Evolutionary conservation across 352 stramenopile species (phyloP), one percentile per base, ranked within the genome.

Genomic region (Phytophthora pinifolia): DNA sequence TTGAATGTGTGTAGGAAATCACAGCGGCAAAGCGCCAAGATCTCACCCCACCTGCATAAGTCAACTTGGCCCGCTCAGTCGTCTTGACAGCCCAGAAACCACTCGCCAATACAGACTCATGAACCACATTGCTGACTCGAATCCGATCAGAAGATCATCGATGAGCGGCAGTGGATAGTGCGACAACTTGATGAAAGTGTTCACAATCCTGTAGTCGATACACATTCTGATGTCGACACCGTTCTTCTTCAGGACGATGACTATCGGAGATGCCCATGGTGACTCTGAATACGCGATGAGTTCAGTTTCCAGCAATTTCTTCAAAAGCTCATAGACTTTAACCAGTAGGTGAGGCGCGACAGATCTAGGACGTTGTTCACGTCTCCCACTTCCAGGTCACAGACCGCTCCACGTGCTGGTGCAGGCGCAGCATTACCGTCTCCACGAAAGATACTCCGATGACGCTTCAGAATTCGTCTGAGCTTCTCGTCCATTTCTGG

Each of bases 221-320:
- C 35, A 45, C 46, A 46, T 54, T 13, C 46, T 13, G 25, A 54
- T 54, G n/a, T 38, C 46, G 6, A 46, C n/a, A 0, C 46, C 35
- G 18, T 54, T 54, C 14, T 56, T 55, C 43, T 55, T 47, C 1
- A 55, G 15, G n/a, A 57, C 42, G 25, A n/a, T 36, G 35, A 54
- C 14, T 13, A 25, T n/a, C n/a, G n/a, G n/a, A n/a, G n/a, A n/a
- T n/a, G n/a, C n/a, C n/a, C n/a, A n/a, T n/a, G n/a, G n/a, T 6
- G 36, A 54, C n/a, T 46, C 37, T 3, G 36, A 54, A 8, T 33
- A 15, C 13, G 18, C 25, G 12, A 54, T 46, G 7, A 54, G 14
- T 7, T 27, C 25, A 13, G 35, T 46, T 46, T 27, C 37, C 29
- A 46, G 37, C 12, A 37, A 10, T 31, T 46, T 46, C 37, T 47